Percentiles rank a stretch among this genome's conserved stretches.
Conservation (phyloP, 805 yeast genomes). For the Tetrapisispora phaffii region DNA sequence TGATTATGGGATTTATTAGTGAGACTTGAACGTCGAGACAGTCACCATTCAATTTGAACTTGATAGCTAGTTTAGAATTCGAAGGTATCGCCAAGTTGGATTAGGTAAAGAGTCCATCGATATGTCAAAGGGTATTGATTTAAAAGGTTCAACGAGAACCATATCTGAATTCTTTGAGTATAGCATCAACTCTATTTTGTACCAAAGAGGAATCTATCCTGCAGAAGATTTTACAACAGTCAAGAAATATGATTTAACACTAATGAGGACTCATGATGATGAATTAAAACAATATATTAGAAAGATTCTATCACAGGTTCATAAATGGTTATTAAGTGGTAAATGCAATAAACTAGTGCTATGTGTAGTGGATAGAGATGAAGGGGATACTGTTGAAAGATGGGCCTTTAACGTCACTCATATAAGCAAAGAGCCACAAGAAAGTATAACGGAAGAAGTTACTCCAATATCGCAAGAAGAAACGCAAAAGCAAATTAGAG, state of each 20-base stretch:
- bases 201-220: conserved; percentile 85
- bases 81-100: too few species aligned
- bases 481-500: conserved; percentile 69
- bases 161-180: conserved; percentile 80
- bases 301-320: conserved; percentile 58
- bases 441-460: conserved; percentile 4
- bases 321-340: conserved; percentile 64
- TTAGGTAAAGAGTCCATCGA: too few species aligned
- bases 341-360: conserved; percentile 59
- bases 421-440: conserved; percentile 7
- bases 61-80: too few species aligned
- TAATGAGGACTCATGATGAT: conserved; percentile 63
- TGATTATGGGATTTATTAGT: too few species aligned
- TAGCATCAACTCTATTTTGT: conserved; percentile 69
- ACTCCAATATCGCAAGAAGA: conserved; percentile 27
- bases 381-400: conserved; percentile 62
- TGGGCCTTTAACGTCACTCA: conserved; percentile 74
- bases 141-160: conserved; percentile 68
- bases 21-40: too few species aligned
- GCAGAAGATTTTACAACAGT: conserved; percentile 73
- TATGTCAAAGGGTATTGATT: conserved; percentile 27
- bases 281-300: conserved; percentile 64
- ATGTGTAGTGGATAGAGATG: conserved; percentile 59
- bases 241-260: conserved; percentile 66
- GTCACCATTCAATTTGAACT: too few species aligned